phyloP scores from a whole-genome alignment of 768 basidiomycete genomes.

The Porphyrellus cyaneotinctus region DNA sequence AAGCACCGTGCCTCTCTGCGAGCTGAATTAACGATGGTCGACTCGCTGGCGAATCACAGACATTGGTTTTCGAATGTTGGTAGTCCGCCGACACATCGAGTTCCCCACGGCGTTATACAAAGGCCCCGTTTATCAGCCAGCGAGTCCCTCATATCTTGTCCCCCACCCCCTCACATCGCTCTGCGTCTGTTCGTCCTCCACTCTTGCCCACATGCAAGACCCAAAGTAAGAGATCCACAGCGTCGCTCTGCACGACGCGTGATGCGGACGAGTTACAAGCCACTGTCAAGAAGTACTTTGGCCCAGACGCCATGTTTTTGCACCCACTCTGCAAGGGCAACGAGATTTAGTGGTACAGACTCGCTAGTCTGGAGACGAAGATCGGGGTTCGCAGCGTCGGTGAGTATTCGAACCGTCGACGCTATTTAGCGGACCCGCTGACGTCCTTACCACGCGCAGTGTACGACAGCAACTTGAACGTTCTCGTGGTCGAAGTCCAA shows the following conservation, averaged over 20 bases:
- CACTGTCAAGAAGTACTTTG: slow-evolving; percentile 48
- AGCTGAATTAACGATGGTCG: no score
- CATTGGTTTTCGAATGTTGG: slow-evolving; percentile 3
- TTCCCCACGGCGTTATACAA: slow-evolving; percentile 14
- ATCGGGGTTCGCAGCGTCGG: slow-evolving; percentile 41
- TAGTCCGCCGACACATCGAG: neutral
- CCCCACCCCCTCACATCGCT: neutral
- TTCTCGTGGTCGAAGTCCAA: slow-evolving; percentile 46
- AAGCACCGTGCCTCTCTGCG: no score
- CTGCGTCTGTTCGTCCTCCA: neutral
- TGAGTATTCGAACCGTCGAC: slow-evolving; percentile 25
- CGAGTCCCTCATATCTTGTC: neutral
- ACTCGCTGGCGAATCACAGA: no score
- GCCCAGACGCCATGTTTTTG: slow-evolving; percentile 50
- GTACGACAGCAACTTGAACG: slow-evolving; percentile 41
- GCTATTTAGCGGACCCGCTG: neutral
- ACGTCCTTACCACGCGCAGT: slow-evolving; percentile 31
- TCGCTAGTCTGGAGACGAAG: slow-evolving; percentile 50
- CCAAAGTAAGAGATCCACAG: slow-evolving; percentile 47
- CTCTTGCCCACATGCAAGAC: slow-evolving; percentile 48
- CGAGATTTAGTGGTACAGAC: slow-evolving; percentile 65
- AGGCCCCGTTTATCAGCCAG: neutral
- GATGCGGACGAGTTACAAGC: slow-evolving; percentile 48
- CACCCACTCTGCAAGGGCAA: slow-evolving; percentile 57
- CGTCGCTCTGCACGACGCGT: slow-evolving; percentile 41